Conservation (phyloP, 441 rosid genomes). For the Gossypium davidsonii region DNA sequence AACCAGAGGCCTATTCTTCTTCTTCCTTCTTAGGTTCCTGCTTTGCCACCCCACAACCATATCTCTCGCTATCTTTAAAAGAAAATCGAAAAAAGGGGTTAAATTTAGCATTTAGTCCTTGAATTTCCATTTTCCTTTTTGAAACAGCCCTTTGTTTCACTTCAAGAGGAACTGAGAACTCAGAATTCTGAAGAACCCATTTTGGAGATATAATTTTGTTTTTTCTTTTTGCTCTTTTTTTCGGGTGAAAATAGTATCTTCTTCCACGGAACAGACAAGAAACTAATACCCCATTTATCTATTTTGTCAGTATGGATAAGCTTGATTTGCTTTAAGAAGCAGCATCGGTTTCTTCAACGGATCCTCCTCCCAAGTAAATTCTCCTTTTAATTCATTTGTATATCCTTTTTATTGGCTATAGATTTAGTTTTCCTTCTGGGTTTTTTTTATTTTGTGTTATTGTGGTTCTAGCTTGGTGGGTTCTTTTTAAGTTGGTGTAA, state of each 20-base stretch:
- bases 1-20: neutral
- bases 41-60: constrained; percentile 6
- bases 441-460: neutral
- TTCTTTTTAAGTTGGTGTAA: neutral
- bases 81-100: neutral
- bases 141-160: neutral
- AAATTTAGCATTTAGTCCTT: neutral
- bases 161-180: constrained; percentile 3
- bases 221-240: neutral
- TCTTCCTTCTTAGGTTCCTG: constrained; percentile 20
- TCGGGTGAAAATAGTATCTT: neutral
- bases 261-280: neutral
- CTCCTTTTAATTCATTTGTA: neutral
- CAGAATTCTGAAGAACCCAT: neutral
- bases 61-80: neutral
- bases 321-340: neutral
- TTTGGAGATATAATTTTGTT: neutral
- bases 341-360: constrained; percentile 4
- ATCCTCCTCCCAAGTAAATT: constrained; percentile 5
- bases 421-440: neutral
- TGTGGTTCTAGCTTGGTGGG: constrained; percentile 2
- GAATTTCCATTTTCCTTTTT: constrained; percentile 1
- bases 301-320: constrained; percentile 10
- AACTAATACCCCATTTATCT: neutral
- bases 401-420: neutral